Conservation (phyloP, 768 basidiomycete species). For the Mycena amicta region DNA sequence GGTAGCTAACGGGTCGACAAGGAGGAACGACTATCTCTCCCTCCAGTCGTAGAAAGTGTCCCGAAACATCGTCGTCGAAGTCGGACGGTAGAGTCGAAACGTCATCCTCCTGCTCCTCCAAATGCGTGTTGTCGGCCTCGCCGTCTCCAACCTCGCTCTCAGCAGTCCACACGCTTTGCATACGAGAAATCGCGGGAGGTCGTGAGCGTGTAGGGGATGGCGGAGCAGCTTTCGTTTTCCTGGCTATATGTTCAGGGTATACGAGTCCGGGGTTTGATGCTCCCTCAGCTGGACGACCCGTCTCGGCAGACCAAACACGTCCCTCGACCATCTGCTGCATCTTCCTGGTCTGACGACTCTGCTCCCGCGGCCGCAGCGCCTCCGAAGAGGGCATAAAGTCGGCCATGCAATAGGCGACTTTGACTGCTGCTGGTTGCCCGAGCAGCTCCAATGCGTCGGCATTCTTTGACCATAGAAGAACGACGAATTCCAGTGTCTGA, state of each 20-base stretch:
- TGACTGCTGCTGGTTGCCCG: conserved; percentile 8
- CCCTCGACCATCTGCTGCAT: conserved; percentile 10
- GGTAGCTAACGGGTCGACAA: conserved; percentile 22
- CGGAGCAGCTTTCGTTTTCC: neutral
- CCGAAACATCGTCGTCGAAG: conserved; percentile 4
- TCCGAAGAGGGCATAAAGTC: conserved; percentile 21
- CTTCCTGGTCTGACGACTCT: conserved; percentile 14
- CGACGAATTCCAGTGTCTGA: neutral
- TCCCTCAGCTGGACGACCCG: conserved; percentile 8
- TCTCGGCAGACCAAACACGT: conserved; percentile 15
- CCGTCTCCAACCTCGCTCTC: neutral
- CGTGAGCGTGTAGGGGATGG: neutral
- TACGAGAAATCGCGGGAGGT: neutral
- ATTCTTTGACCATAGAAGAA: neutral
- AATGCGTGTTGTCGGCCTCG: no score
- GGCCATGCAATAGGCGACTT: conserved; percentile 15
- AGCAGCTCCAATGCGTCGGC: neutral
- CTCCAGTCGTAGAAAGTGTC: conserved; percentile 14
- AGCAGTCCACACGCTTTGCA: conserved; percentile 19
- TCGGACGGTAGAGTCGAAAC: no score
- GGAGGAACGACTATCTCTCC: conserved; percentile 21
- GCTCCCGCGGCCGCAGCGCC: conserved; percentile 21
- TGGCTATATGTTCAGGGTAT: neutral
- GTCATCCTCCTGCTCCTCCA: neutral
- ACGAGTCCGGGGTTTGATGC: conserved; percentile 7